phyloP scores from a whole-genome alignment of 139 green algal species.

The Chlamydomonas incerta region DNA sequence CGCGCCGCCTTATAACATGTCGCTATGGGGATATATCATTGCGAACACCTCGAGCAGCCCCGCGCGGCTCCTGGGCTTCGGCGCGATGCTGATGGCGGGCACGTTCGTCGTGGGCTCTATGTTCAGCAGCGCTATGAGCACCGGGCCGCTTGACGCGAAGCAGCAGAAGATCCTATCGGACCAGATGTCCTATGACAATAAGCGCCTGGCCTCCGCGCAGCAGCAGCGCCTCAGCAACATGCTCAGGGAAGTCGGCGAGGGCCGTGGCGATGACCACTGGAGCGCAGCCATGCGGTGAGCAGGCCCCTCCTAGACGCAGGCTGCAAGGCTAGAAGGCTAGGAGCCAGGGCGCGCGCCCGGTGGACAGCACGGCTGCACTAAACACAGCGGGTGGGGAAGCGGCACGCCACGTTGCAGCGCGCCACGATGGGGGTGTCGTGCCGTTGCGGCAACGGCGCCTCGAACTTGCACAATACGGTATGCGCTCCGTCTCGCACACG shows the following conservation, averaged over 20 bases:
- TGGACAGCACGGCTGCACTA: no score
- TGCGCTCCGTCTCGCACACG: no score
- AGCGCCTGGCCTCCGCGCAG: slow-evolving; percentile 28
- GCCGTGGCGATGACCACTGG: slow-evolving; percentile 55
- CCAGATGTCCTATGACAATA: slow-evolving; percentile 46
- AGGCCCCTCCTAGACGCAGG: no score
- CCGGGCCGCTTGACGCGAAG: neutral
- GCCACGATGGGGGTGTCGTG: no score
- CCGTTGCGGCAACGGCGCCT: no score
- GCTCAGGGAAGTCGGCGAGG: slow-evolving; percentile 51
- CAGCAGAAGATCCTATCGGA: neutral
- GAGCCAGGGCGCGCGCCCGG: no score
- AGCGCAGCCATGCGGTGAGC: slow-evolving; percentile 55
- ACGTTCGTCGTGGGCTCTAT: slow-evolving; percentile 12
- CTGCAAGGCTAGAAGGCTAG: no score
- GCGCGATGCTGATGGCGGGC: slow-evolving; percentile 15
- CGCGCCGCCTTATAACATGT: no score
- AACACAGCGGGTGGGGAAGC: no score
- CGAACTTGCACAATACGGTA: no score
- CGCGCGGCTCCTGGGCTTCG: slow-evolving; percentile 38
- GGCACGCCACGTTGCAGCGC: no score
- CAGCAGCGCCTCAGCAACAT: slow-evolving; percentile 50
- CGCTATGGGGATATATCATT: slow-evolving; percentile 50
- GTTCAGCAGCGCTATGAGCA: slow-evolving; percentile 30
- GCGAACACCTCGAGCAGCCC: slow-evolving; percentile 22